A percentile compares a stretch with the other conserved stretches of the same genome.
Conservation (phyloP, 306 rosid species). For the Castanea crenata region DNA sequence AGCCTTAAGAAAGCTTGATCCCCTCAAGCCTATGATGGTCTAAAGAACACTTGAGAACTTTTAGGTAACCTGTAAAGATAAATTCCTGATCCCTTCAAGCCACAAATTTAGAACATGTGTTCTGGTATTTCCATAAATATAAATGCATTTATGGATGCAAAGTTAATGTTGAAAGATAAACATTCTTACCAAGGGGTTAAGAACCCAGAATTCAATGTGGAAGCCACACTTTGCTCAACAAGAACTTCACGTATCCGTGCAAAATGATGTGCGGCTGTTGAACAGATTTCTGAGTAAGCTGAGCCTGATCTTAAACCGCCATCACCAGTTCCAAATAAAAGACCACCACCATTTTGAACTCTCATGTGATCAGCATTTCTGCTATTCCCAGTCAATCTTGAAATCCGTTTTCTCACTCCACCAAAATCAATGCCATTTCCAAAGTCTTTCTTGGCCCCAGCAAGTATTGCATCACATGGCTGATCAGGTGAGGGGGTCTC, state of each 20-base stretch:
- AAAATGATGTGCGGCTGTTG: conserved; percentile 78
- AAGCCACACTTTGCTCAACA: conserved; percentile 80
- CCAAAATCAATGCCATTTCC: conserved; percentile 55
- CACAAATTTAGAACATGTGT: neutral
- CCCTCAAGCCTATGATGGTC: neutral
- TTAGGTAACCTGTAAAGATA: neutral
- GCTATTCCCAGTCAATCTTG: conserved; percentile 58
- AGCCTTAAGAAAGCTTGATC: neutral
- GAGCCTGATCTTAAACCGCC: conserved; percentile 53
- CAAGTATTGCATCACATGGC: conserved; percentile 47
- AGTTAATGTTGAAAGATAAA: neutral
- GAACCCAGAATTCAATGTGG: conserved; percentile 90
- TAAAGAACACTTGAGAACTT: neutral
- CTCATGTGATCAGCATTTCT: conserved; percentile 44
- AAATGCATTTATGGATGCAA: neutral
- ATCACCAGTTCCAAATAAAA: conserved; percentile 58
- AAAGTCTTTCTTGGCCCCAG: conserved; percentile 52
- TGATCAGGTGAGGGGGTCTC: conserved; percentile 86
- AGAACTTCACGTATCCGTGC: conserved; percentile 89
- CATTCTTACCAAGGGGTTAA: conserved; percentile 82
- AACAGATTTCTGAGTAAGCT: conserved; percentile 75
- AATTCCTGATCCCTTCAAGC: neutral
- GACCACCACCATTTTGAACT: conserved; percentile 48
- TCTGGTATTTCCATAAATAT: neutral
- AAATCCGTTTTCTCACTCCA: conserved; percentile 66